Evolutionary conservation across 768 basidiomycete genomes (phyloP).

Genomic region (Russula abietina): DNA sequence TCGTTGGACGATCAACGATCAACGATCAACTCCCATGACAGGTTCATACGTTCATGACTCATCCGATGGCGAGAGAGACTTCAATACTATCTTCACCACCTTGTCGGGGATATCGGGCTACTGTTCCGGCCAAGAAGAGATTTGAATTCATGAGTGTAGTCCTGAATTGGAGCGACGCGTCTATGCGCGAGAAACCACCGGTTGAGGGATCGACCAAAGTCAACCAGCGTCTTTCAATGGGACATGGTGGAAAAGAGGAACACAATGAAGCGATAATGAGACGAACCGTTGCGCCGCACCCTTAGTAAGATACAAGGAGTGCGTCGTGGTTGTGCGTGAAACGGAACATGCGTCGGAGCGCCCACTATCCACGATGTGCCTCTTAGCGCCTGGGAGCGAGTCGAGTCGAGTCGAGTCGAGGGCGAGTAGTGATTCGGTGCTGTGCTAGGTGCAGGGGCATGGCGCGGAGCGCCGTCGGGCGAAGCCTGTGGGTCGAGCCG

Average conservation of each 20-base stretch:
- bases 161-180: conserved; percentile 80
- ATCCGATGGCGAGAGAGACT: conserved; percentile 76
- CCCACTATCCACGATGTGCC: too few species aligned
- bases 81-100: conserved; percentile 80
- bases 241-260: too few species aligned
- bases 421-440: too few species aligned
- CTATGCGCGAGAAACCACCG: conserved; percentile 74
- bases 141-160: conserved; percentile 46
- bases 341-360: too few species aligned
- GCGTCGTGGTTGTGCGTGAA: too few species aligned
- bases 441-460: too few species aligned
- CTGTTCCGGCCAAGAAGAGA: conserved; percentile 69
- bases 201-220: conserved; percentile 83
- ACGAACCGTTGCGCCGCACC: conserved; percentile 66
- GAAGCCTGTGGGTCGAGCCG: too few species aligned
- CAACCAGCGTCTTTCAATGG: conserved; percentile 56
- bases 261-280: too few species aligned
- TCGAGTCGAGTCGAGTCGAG: too few species aligned
- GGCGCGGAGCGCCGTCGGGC: too few species aligned
- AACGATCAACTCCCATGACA: conserved; percentile 66
- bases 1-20: too few species aligned
- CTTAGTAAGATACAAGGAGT: conserved; percentile 47
- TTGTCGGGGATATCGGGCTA: conserved; percentile 68
- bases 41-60: conserved; percentile 97
- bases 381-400: too few species aligned